These are phyloP conservation scores for Coffea eugenioides DNA, from an alignment of 257 asterid genomes.

Conservation along the genomic window DNA sequence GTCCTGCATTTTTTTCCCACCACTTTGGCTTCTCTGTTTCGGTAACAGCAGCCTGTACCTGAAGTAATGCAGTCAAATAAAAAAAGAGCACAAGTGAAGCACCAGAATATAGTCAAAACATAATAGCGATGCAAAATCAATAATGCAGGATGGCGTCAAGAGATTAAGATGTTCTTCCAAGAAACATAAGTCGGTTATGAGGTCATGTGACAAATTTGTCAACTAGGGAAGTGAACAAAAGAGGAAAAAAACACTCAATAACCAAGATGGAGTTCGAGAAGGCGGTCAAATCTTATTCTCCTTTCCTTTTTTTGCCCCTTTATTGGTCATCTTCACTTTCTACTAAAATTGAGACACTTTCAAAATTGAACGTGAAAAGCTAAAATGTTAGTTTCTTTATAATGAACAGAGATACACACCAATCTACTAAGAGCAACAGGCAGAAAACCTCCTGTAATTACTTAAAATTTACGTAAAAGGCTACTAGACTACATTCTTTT, in stretches of 20 bases:
- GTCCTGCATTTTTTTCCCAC: constrained; percentile 91
- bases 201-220: background rate
- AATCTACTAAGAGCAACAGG: background rate
- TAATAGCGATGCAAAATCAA: background rate
- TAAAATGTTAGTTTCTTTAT: background rate
- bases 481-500: background rate
- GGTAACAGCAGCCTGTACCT: constrained; percentile 62
- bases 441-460: background rate
- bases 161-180: background rate
- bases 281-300: background rate
- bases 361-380: background rate
- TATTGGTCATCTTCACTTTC: background rate
- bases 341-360: background rate
- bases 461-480: background rate
- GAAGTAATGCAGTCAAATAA: constrained; percentile 12
- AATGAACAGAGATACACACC: background rate
- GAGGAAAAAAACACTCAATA: background rate
- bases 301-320: too few relatives aligned
- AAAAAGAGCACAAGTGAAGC: constrained; percentile 15
- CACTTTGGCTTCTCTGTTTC: constrained; percentile 73
- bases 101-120: background rate
- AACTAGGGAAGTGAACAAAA: background rate
- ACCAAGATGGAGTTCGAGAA: background rate
- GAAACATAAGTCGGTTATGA: background rate
- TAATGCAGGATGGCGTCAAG: background rate